These are phyloP conservation scores for Phytomonas sp. DNA, from an alignment of 208 protist species.

Conservation along the genomic window DNA sequence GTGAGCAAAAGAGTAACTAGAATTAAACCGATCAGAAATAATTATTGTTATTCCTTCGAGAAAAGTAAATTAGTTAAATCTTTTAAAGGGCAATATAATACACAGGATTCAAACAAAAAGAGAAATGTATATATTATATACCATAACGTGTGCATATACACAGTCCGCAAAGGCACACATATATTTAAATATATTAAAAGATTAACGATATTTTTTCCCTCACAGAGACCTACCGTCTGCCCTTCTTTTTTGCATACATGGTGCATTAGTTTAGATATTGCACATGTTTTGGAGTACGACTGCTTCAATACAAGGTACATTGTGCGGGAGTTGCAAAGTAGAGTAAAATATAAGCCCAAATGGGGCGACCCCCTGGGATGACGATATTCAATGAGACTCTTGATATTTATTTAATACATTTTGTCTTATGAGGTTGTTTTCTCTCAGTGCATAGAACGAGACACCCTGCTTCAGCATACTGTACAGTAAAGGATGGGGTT, in stretches of 20 bases:
- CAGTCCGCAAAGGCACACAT: background rate
- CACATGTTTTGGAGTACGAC: background rate
- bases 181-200: background rate
- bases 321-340: background rate
- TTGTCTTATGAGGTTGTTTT: slow-evolving; percentile 11
- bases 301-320: background rate
- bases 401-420: background rate
- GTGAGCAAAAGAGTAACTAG: background rate
- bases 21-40: background rate
- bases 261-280: background rate
- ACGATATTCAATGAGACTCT: background rate
- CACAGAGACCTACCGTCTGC: background rate
- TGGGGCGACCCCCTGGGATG: background rate
- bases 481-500: slow-evolving; percentile 45
- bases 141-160: background rate
- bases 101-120: background rate
- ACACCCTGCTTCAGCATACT: slow-evolving; percentile 25
- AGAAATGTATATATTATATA: slow-evolving; percentile 1
- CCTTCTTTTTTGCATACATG: background rate
- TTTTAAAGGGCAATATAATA: background rate
- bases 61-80: background rate
- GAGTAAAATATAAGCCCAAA: background rate
- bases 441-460: background rate
- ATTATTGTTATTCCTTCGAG: background rate
- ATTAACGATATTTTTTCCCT: background rate